Evolutionary conservation across 805 yeast species (phyloP).

Genomic region (Yarrowia yakushimensis): DNA sequence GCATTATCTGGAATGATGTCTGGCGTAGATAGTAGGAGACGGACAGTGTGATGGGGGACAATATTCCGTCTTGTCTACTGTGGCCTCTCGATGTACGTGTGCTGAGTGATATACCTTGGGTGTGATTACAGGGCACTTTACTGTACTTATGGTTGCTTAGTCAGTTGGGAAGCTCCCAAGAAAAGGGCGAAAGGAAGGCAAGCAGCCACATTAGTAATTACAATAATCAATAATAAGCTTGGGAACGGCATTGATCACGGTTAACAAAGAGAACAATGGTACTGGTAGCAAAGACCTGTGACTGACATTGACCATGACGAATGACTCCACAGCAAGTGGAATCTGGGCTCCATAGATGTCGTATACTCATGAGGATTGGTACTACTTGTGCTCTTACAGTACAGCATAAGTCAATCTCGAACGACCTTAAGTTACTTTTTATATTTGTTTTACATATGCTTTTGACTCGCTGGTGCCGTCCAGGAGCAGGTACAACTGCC

Average conservation of each 20-base stretch:
- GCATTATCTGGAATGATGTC: conserved; percentile 20
- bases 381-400: too few relatives aligned
- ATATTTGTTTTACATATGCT: neutral
- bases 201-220: too few relatives aligned
- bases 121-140: neutral
- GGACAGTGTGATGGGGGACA: neutral
- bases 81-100: neutral
- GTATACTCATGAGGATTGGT: too few relatives aligned
- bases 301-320: too few relatives aligned
- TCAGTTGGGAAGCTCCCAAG: neutral
- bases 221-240: neutral
- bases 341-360: too few relatives aligned
- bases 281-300: too few relatives aligned
- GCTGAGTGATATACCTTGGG: conserved; percentile 12
- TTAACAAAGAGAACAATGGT: too few relatives aligned
- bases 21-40: neutral
- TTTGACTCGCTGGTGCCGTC: neutral
- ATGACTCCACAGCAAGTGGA: too few relatives aligned
- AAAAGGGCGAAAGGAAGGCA: neutral
- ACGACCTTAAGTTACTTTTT: neutral
- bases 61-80: neutral
- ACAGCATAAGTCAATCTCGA: too few relatives aligned
- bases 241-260: neutral
- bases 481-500: neutral
- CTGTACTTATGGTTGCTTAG: neutral